Percentiles rank a stretch among this genome's conserved stretches.
Evolutionary conservation across 1,284 basidiomycete species (phyloP).

Genomic region (Hymenochaete sp.): DNA sequence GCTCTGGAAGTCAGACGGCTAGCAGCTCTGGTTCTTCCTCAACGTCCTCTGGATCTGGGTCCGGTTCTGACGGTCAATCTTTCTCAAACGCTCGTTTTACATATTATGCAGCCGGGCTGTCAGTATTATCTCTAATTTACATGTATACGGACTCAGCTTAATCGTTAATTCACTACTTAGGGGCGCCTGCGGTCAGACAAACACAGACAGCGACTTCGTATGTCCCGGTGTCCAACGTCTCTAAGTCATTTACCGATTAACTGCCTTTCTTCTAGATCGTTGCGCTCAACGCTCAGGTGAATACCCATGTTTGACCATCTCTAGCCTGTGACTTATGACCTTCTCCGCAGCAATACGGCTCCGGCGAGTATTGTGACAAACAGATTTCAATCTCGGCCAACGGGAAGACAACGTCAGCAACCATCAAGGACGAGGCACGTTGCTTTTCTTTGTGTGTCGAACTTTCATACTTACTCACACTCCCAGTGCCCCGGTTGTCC

Average conservation of each 20-base stretch:
- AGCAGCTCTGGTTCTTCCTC: too few relatives aligned
- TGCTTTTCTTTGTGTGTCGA: too few relatives aligned
- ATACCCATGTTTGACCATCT: conserved; percentile 1
- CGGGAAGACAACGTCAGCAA: conserved; percentile 18
- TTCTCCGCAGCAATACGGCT: conserved; percentile 16
- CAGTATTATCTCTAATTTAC: conserved; percentile 23
- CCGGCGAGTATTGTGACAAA: conserved; percentile 17
- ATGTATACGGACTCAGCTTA: neutral
- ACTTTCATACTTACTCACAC: too few relatives aligned
- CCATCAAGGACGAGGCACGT: conserved; percentile 19
- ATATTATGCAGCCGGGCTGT: conserved; percentile 35
- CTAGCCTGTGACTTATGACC: neutral
- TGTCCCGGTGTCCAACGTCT: neutral
- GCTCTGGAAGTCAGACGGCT: too few relatives aligned
- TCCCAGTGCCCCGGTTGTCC: conserved; percentile 63
- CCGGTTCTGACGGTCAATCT: too few relatives aligned
- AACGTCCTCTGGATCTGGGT: too few relatives aligned
- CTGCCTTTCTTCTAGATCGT: conserved; percentile 13
- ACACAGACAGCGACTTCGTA: conserved; percentile 8
- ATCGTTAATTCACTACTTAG: neutral
- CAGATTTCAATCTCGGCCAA: conserved; percentile 16
- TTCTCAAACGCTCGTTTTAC: conserved; percentile 19
- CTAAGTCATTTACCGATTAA: conserved; percentile 1
- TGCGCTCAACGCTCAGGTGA: conserved; percentile 15
- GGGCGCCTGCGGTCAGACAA: conserved; percentile 16